Percentiles rank a stretch among this genome's conserved stretches.
phyloP scores from a whole-genome alignment of 768 basidiomycete species.

The Lactarius psammicola region DNA sequence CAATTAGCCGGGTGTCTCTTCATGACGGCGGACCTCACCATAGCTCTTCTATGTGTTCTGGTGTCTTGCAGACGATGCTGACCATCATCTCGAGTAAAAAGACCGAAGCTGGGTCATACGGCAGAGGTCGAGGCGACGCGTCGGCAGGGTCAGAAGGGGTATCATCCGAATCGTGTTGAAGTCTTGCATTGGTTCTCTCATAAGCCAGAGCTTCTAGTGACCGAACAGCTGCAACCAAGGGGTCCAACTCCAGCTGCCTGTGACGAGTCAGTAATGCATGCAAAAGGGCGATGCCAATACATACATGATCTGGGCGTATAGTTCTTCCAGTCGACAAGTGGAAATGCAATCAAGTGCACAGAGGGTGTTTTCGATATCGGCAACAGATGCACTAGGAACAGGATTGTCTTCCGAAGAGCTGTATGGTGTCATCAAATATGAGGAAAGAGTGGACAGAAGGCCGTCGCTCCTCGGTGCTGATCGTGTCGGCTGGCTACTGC shows the following conservation, averaged over 20 bases:
- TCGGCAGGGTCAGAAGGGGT: slow-evolving; percentile 40
- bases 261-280: not conserved
- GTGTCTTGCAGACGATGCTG: slow-evolving; percentile 76
- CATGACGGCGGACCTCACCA: slow-evolving; percentile 56
- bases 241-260: slow-evolving; percentile 77
- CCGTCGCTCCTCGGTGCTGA: slow-evolving; percentile 75
- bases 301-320: slow-evolving; percentile 92
- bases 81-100: slow-evolving; percentile 95
- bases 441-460: slow-evolving; percentile 87
- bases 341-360: slow-evolving; percentile 94
- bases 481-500: slow-evolving; percentile 52
- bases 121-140: slow-evolving; percentile 50
- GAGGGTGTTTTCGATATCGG: slow-evolving; percentile 90
- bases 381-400: slow-evolving; percentile 85
- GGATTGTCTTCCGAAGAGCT: slow-evolving; percentile 66
- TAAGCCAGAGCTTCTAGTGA: slow-evolving; percentile 90
- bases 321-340: slow-evolving; percentile 89
- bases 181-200: slow-evolving; percentile 76
- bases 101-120: slow-evolving; percentile 94
- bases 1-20: not conserved
- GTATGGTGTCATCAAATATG: slow-evolving; percentile 96
- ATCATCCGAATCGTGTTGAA: slow-evolving; percentile 71
- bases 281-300: slow-evolving; percentile 1
- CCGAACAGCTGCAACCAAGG: slow-evolving; percentile 78
- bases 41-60: slow-evolving; percentile 78